These are phyloP conservation scores for Fusarium fujikuroi DNA, from an alignment of 2,329 filamentous ascomycete species.

Conservation along the genomic window DNA sequence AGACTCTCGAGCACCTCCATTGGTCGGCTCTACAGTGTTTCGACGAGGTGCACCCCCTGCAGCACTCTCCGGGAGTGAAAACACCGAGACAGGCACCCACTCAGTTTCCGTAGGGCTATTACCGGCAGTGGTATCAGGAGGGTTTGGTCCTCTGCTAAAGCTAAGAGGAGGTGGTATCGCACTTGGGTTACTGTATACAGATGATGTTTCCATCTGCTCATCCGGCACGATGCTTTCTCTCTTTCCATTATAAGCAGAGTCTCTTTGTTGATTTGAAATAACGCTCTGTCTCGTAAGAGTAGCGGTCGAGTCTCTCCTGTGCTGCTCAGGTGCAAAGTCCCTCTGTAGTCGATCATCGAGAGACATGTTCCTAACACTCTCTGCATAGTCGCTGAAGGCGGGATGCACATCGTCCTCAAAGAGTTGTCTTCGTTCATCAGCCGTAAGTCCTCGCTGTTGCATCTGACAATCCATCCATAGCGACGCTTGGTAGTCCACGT, in stretches of 20 bases:
- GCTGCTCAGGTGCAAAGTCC: neutral
- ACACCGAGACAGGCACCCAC: constrained; percentile 25
- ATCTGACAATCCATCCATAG: constrained; percentile 29
- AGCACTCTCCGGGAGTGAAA: constrained; percentile 2
- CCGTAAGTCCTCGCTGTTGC: constrained; percentile 13
- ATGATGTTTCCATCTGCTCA: neutral
- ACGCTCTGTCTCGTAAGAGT: neutral
- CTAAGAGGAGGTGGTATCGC: constrained; percentile 13
- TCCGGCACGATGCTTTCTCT: neutral
- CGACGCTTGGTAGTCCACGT: constrained; percentile 13
- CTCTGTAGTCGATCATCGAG: neutral
- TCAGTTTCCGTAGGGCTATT: neutral
- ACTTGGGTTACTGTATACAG: constrained; percentile 14
- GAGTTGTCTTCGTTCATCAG: constrained; percentile 14
- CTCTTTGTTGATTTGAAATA: neutral
- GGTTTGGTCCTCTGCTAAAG: neutral
- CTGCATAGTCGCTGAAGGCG: constrained; percentile 32
- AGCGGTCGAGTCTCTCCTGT: neutral
- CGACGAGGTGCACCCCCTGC: neutral
- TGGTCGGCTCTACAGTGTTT: neutral
- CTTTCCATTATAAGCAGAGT: neutral
- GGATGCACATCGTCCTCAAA: constrained; percentile 28
- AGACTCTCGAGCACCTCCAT: neutral
- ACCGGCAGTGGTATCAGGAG: neutral
- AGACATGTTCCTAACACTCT: neutral